phyloP scores from a whole-genome alignment of 345 rosid species.

The Pseudoturritis turrita region DNA sequence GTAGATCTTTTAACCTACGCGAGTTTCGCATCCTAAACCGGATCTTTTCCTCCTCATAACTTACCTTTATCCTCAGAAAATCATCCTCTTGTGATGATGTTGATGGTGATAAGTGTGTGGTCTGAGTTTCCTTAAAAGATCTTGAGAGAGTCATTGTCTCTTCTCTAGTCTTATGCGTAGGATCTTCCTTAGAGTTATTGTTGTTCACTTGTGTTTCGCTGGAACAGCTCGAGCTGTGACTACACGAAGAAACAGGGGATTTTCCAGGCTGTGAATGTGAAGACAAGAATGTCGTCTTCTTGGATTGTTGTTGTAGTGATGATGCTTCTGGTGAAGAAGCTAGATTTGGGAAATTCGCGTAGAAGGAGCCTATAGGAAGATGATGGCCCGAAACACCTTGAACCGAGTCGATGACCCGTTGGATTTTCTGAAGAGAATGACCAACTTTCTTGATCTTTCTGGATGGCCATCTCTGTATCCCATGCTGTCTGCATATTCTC shows the following conservation, averaged over 20 bases:
- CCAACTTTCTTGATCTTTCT: constrained; percentile 94
- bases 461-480: constrained; percentile 92
- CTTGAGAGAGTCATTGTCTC: constrained; percentile 35
- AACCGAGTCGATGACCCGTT: constrained; percentile 71
- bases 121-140: constrained; percentile 37
- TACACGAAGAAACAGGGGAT: constrained; percentile 51
- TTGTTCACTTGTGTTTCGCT: constrained; percentile 45
- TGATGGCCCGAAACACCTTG: constrained; percentile 61
- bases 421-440: constrained; percentile 80
- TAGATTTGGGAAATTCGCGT: constrained; percentile 56
- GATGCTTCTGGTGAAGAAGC: constrained; percentile 52
- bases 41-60: constrained; percentile 58
- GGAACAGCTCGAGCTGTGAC: constrained; percentile 71
- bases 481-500: constrained; percentile 86
- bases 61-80: constrained; percentile 57
- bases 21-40: constrained; percentile 57
- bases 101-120: constrained; percentile 18
- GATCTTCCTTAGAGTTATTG: constrained; percentile 6
- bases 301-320: constrained; percentile 22
- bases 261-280: constrained; percentile 30
- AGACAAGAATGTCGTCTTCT: background rate
- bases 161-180: constrained; percentile 25
- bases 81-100: constrained; percentile 42
- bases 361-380: constrained; percentile 66
- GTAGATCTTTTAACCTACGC: constrained; percentile 48